A percentile compares a stretch with the other conserved stretches of the same genome.
phyloP scores from a whole-genome alignment of 2,329 filamentous ascomycete species.

The Atkinsonella texensis region DNA sequence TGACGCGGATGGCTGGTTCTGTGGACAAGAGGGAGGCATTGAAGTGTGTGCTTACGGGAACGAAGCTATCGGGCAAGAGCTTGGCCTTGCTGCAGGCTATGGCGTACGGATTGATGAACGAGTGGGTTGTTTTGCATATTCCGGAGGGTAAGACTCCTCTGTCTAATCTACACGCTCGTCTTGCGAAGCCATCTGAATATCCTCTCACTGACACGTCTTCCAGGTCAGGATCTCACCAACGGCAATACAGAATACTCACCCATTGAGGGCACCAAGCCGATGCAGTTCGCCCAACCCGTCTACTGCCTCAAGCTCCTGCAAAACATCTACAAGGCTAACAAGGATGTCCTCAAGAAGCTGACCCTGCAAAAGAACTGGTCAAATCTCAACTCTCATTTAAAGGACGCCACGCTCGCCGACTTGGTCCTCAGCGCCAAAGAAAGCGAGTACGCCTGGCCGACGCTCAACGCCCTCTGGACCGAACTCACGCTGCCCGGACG shows the following conservation, averaged over 20 bases:
- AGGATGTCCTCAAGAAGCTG: constrained; percentile 43
- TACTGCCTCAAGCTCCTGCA: constrained; percentile 66
- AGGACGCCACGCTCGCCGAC: constrained; percentile 52
- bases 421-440: constrained; percentile 63
- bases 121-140: constrained; percentile 81
- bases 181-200: no score
- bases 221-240: constrained; percentile 66
- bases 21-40: constrained; percentile 39
- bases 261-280: constrained; percentile 44
- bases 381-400: constrained; percentile 25
- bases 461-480: constrained; percentile 69
- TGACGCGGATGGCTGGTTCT: constrained; percentile 47
- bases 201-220: neutral
- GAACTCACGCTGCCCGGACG: constrained; percentile 53
- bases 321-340: constrained; percentile 62
- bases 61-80: constrained; percentile 72
- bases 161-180: neutral
- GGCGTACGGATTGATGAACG: constrained; percentile 66
- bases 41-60: constrained; percentile 60
- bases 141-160: constrained; percentile 59
- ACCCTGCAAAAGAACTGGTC: constrained; percentile 33
- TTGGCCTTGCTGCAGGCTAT: constrained; percentile 74
- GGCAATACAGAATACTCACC: constrained; percentile 71
- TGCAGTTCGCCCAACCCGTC: constrained; percentile 63
- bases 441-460: constrained; percentile 64